Conservation (phyloP, 2,329 filamentous ascomycete genomes). For the Aspergillus sp. region DNA sequence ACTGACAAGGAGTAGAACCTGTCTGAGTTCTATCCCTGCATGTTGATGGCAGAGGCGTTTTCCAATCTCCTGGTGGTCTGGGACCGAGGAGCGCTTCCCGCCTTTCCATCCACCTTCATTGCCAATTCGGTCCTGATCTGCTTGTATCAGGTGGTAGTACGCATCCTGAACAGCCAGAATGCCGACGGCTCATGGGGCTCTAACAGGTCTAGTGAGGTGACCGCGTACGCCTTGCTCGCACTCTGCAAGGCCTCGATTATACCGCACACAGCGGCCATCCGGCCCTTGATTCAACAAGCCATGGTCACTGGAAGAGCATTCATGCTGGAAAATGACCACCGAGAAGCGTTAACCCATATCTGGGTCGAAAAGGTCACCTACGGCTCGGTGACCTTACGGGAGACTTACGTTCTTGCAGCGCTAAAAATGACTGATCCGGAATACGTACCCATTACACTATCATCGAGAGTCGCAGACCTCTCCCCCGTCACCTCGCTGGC, state of each 20-base stretch:
- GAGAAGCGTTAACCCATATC: slow-evolving; percentile 7
- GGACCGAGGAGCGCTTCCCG: slow-evolving; percentile 3
- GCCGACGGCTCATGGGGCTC: slow-evolving; percentile 11
- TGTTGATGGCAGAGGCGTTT: slow-evolving; percentile 14
- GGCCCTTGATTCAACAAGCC: not conserved
- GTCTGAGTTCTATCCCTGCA: slow-evolving; percentile 9
- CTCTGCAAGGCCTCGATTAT: slow-evolving; percentile 6
- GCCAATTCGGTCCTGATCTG: slow-evolving; percentile 3
- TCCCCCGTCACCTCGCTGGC: too few relatives aligned
- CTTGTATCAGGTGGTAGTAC: slow-evolving; percentile 2
- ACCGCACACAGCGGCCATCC: not conserved
- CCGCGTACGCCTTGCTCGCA: slow-evolving; percentile 12
- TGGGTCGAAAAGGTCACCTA: slow-evolving; percentile 18
- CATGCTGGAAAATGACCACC: not conserved
- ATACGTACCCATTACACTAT: slow-evolving; percentile 1
- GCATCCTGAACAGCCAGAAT: slow-evolving; percentile 5
- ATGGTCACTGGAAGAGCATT: not conserved
- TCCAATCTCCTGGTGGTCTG: slow-evolving; percentile 3
- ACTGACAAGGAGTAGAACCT: slow-evolving; percentile 5
- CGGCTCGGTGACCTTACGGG: slow-evolving; percentile 11
- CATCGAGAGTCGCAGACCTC: not conserved
- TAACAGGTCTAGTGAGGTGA: slow-evolving; percentile 10
- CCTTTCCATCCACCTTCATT: slow-evolving; percentile 1
- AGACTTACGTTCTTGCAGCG: slow-evolving; percentile 23
- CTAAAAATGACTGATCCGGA: slow-evolving; percentile 8